Evolutionary conservation across 2,329 filamentous ascomycete genomes (phyloP), one percentile per base, ranked within the genome.

Genomic region (Monilinia laxa): DNA sequence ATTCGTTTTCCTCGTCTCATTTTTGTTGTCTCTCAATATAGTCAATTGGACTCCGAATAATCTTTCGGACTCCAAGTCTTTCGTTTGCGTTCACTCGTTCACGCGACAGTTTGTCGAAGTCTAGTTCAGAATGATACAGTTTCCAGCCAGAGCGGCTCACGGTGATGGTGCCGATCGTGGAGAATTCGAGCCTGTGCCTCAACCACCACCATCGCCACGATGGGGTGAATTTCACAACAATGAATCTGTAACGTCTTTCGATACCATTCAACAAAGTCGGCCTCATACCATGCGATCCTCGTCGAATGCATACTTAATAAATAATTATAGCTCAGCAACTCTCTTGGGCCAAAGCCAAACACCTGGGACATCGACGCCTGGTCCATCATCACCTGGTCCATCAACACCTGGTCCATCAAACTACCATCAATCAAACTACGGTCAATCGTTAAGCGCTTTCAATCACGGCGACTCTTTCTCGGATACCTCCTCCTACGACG

Each of bases 271-370:
- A 23, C 45, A 53, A 1, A 62, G 64, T 52, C 35, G 55, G 60
- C 23, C 45, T 18, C 3, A 18, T 10, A 65, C 63, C 14, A 11
- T 42, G 10, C 45, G 25, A 51, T 65, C 63, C 16, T 65, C 63
- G 3, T 56, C 62, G 11, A 35, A 64, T 23, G 45, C 47, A 28
- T 53, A 60, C 25, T 38, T 62, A 25, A 23, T 62, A 12, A 65
- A 65, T 25, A 65, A 65, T 40, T 47, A 62, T 6, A 62, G 55
- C 40, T 60, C 64, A 14, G n/a, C 56, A 53, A 38, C 64, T n/a
- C 49, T 65, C 18, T 16, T 62, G 10, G 42, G 51, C 35, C 25
- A 12, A 56, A 31, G 11, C 23, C 51, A 55, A 38, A 25, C 52
- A 18, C 56, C 55, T 7, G 64, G 64, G n/a, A 20, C 64, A 35